phyloP scores from a whole-genome alignment of 1,139 yeast species.

The Yamadazyma siamensis region DNA sequence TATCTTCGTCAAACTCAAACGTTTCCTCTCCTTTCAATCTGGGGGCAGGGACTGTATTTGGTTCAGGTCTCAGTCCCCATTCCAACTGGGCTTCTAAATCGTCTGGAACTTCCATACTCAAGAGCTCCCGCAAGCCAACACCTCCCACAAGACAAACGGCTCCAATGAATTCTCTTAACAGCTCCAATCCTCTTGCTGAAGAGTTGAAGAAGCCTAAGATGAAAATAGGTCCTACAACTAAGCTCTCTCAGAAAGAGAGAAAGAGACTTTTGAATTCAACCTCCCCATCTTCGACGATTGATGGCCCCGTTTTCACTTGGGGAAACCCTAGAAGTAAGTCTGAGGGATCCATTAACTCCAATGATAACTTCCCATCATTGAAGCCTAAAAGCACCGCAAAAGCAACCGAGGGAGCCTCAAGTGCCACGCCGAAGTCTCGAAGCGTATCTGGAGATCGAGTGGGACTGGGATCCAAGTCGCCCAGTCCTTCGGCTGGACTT shows the following conservation, averaged over 20 bases:
- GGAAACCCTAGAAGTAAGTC: not conserved
- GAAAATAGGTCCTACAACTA: slow-evolving; percentile 33
- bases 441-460: not conserved
- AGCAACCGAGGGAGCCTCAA: not conserved
- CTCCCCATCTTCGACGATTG: too few relatives aligned
- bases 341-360: not conserved
- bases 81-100: slow-evolving; percentile 31
- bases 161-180: not conserved
- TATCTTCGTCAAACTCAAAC: not conserved
- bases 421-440: not conserved
- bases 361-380: not conserved
- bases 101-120: slow-evolving; percentile 14
- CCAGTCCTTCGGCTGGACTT: slow-evolving; percentile 3
- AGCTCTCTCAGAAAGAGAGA: slow-evolving; percentile 52
- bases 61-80: slow-evolving; percentile 26
- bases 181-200: not conserved
- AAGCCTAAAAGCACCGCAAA: not conserved
- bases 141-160: not conserved
- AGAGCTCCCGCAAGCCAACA: too few relatives aligned
- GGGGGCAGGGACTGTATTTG: too few relatives aligned
- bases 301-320: slow-evolving; percentile 3
- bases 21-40: not conserved
- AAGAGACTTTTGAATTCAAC: slow-evolving; percentile 24
- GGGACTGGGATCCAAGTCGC: not conserved
- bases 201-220: slow-evolving; percentile 18